Evolutionary conservation across 805 yeast genomes (phyloP).

Genomic region (Maudiozyma saulgeensis): DNA sequence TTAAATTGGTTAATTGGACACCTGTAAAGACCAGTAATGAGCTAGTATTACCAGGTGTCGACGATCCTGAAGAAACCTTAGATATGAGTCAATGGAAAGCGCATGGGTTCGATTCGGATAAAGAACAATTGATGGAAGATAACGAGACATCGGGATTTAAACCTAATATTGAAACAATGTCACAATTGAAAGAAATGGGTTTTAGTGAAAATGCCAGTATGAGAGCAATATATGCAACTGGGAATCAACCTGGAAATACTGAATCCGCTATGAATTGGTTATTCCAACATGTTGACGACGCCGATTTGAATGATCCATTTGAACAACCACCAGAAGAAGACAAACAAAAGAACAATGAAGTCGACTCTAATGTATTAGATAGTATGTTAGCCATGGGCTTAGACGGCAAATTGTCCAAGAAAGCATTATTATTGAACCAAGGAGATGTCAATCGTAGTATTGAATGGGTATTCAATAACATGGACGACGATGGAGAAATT

Average conservation of each 20-base stretch:
- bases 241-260: slow-evolving; percentile 36
- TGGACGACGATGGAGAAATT: slow-evolving; percentile 64
- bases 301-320: slow-evolving; percentile 46
- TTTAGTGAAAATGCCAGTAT: slow-evolving; percentile 58
- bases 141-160: slow-evolving; percentile 31
- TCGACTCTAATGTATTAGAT: slow-evolving; percentile 11
- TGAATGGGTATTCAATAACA: slow-evolving; percentile 82
- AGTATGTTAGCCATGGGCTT: slow-evolving; percentile 63
- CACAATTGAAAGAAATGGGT: slow-evolving; percentile 71
- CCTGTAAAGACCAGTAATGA: slow-evolving; percentile 78
- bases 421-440: slow-evolving; percentile 54
- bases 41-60: slow-evolving; percentile 37
- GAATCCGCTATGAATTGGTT: slow-evolving; percentile 89
- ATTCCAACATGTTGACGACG: slow-evolving; percentile 80
- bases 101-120: slow-evolving; percentile 28
- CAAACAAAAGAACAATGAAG: background rate
- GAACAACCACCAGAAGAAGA: background rate
- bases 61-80: slow-evolving; percentile 25
- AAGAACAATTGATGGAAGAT: slow-evolving; percentile 18
- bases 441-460: slow-evolving; percentile 68
- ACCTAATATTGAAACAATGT: slow-evolving; percentile 48
- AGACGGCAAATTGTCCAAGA: slow-evolving; percentile 48
- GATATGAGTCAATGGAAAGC: slow-evolving; percentile 37
- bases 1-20: slow-evolving; percentile 75
- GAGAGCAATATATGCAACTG: slow-evolving; percentile 65